phyloP scores from a whole-genome alignment of 306 rosid species.

The Cucumis hystrix region DNA sequence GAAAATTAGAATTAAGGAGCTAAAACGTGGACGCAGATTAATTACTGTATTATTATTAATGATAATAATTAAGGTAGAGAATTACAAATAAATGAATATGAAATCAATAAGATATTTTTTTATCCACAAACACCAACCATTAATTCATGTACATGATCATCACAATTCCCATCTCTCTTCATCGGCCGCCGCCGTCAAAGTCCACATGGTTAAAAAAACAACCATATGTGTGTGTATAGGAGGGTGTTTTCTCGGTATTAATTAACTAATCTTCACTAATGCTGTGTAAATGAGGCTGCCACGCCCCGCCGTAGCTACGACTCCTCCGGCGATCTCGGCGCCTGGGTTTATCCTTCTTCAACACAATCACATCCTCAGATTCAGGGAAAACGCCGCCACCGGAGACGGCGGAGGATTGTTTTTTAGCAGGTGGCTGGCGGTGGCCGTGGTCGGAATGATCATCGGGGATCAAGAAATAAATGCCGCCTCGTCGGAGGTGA shows the following conservation, averaged over 20 bases:
- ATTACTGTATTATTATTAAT: neutral
- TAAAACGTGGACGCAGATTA: too few species aligned
- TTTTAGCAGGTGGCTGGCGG: neutral
- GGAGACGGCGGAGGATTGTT: neutral
- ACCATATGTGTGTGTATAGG: neutral
- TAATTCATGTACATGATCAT: neutral
- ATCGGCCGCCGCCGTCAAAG: neutral
- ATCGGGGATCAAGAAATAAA: conserved; percentile 76
- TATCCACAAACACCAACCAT: neutral
- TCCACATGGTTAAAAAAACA: neutral
- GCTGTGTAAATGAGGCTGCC: conserved; percentile 69
- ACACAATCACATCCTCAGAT: neutral
- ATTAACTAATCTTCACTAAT: conserved; percentile 38
- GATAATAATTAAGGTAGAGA: neutral
- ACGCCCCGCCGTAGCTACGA: conserved; percentile 21
- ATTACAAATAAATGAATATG: neutral
- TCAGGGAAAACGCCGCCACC: neutral
- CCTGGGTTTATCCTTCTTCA: conserved; percentile 17
- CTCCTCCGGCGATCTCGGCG: conserved; percentile 45
- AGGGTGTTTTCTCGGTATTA: neutral
- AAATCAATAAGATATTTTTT: neutral
- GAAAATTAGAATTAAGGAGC: too few species aligned
- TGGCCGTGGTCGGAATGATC: neutral
- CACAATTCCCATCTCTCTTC: neutral
- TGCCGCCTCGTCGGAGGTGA: conserved; percentile 75